phyloP scores from a whole-genome alignment of 768 basidiomycete species.

The Xerocomellus intermedius region DNA sequence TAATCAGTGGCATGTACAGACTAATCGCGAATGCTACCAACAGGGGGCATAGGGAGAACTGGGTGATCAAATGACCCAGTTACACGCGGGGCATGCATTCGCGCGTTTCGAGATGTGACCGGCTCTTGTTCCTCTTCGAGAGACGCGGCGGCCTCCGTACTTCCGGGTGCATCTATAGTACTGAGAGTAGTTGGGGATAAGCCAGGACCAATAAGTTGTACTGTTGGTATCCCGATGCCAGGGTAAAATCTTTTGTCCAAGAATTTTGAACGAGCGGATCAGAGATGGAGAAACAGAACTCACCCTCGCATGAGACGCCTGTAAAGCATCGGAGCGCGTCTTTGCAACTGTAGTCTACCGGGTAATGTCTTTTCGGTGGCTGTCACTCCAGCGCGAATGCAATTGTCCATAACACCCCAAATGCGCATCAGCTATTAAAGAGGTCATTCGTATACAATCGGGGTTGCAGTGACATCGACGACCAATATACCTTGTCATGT shows the following conservation, averaged over 20 bases:
- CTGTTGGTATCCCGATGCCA: slow-evolving; percentile 38
- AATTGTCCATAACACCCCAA: slow-evolving; percentile 92
- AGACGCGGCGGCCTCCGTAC: background rate
- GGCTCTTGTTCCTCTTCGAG: slow-evolving; percentile 5
- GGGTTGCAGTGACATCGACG: background rate
- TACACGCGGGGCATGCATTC: slow-evolving; percentile 42
- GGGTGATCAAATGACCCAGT: slow-evolving; percentile 80
- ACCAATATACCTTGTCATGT: slow-evolving; percentile 54
- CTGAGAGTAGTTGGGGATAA: slow-evolving; percentile 14
- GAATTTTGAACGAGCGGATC: slow-evolving; percentile 12
- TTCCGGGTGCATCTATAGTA: slow-evolving; percentile 26
- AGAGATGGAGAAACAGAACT: slow-evolving; percentile 7
- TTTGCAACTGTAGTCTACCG: slow-evolving; percentile 74
- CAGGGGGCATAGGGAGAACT: slow-evolving; percentile 78
- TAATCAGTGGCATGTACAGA: background rate
- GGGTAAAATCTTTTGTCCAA: slow-evolving; percentile 48
- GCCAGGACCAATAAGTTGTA: slow-evolving; percentile 37
- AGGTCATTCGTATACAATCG: background rate
- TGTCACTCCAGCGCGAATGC: slow-evolving; percentile 84
- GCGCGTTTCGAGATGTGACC: background rate
- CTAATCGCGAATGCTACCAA: slow-evolving; percentile 36
- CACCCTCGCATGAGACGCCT: slow-evolving; percentile 87
- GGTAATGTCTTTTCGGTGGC: slow-evolving; percentile 78
- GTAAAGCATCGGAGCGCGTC: slow-evolving; percentile 89
- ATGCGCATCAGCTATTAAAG: slow-evolving; percentile 59